A percentile compares a stretch with the other conserved stretches of the same genome.
These are phyloP conservation scores for Ganoderma sp. DNA, from an alignment of 1,284 basidiomycete genomes.

Conservation along the genomic window DNA sequence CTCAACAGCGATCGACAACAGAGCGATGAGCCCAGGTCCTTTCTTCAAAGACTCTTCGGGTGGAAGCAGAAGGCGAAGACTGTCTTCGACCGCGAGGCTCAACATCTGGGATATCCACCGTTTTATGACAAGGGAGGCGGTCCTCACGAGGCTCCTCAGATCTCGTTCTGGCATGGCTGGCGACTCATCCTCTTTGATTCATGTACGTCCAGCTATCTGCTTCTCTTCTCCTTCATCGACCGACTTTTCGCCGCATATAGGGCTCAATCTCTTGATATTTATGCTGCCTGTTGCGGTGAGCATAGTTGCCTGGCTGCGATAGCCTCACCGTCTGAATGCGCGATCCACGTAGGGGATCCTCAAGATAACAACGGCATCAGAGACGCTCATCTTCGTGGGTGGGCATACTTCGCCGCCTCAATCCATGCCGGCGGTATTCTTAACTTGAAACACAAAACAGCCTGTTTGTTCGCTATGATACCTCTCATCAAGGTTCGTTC, in stretches of 20 bases:
- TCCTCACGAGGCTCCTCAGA: constrained; percentile 10
- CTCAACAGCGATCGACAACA: constrained; percentile 31
- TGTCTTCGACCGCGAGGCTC: constrained; percentile 28
- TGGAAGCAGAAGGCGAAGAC: constrained; percentile 30
- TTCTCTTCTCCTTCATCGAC: constrained; percentile 9
- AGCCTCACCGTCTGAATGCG: constrained; percentile 12
- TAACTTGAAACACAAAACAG: constrained; percentile 42
- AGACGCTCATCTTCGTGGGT: constrained; percentile 72
- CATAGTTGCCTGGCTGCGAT: constrained; percentile 19
- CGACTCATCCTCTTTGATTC: constrained; percentile 58
- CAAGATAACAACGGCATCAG: constrained; percentile 59
- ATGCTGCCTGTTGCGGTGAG: constrained; percentile 67
- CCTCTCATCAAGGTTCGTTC: constrained; percentile 71
- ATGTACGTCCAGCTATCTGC: constrained; percentile 49
- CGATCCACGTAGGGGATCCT: constrained; percentile 61
- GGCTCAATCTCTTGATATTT: constrained; percentile 68
- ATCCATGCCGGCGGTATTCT: neutral
- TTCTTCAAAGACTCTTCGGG: constrained; percentile 30
- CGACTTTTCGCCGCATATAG: constrained; percentile 41
- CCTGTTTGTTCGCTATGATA: constrained; percentile 68
- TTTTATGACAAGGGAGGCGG: constrained; percentile 23
- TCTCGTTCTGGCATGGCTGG: constrained; percentile 55
- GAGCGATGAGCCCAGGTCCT: constrained; percentile 17
- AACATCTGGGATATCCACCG: constrained; percentile 23
- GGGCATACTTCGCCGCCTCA: constrained; percentile 33